Conservation (phyloP, 2,329 filamentous ascomycete genomes). For the Scedosporium boydii region DNA sequence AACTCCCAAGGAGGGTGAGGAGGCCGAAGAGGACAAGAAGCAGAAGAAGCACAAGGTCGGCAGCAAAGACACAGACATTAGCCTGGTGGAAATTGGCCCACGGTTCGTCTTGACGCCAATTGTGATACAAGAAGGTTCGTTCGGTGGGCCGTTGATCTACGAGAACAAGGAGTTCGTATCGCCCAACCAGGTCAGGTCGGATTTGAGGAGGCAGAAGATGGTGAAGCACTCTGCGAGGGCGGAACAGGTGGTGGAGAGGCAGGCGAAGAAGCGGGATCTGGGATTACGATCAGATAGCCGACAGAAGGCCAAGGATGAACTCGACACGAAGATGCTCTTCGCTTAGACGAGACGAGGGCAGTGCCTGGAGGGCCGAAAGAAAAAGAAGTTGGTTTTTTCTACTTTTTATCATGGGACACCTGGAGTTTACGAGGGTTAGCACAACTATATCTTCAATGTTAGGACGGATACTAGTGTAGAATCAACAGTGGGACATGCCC, state of each 20-base stretch:
- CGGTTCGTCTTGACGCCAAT: slow-evolving; percentile 90
- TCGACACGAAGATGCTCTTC: slow-evolving; percentile 73
- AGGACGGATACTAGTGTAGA: no score
- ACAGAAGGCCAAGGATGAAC: slow-evolving; percentile 52
- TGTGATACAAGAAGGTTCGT: slow-evolving; percentile 88
- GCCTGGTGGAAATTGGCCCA: slow-evolving; percentile 85
- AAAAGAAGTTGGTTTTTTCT: slow-evolving; percentile 6
- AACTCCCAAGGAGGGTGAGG: slow-evolving; percentile 30
- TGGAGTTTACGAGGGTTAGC: no score
- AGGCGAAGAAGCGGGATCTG: slow-evolving; percentile 66
- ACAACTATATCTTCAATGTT: no score
- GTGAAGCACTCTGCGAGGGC: slow-evolving; percentile 66
- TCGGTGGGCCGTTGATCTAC: slow-evolving; percentile 93
- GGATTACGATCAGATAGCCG: slow-evolving; percentile 60
- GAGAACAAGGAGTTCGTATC: slow-evolving; percentile 97
- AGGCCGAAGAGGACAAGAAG: slow-evolving; percentile 24
- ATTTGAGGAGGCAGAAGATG: slow-evolving; percentile 68
- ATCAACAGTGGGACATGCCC: no score
- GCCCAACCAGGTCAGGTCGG: slow-evolving; percentile 85
- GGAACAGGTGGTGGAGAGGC: slow-evolving; percentile 63
- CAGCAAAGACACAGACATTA: slow-evolving; percentile 62
- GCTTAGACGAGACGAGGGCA: slow-evolving; percentile 34
- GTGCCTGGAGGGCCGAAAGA: slow-evolving; percentile 9
- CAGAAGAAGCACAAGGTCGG: slow-evolving; percentile 29
- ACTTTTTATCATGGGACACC: background rate